These are phyloP conservation scores for Neurospora sp. DNA, from an alignment of 495 filamentous ascomycete genomes.

Conservation along the genomic window DNA sequence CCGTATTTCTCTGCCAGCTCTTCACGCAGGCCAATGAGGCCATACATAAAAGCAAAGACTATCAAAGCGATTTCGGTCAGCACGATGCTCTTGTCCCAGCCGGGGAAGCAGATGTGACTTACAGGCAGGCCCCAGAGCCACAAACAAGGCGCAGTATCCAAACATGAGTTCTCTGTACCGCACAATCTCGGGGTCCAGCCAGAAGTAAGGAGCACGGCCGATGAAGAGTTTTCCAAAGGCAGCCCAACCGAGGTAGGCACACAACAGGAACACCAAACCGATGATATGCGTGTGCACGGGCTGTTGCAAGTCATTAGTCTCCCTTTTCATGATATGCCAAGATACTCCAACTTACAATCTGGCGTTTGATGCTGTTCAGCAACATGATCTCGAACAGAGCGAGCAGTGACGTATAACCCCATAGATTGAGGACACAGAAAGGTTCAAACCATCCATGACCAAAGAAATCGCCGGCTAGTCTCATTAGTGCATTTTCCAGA, in stretches of 20 bases:
- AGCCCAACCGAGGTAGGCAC: constrained; percentile 38
- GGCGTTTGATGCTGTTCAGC: constrained; percentile 41
- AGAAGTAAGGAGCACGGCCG: constrained; percentile 38
- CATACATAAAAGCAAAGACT: constrained; percentile 37
- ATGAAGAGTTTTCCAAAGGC: constrained; percentile 36
- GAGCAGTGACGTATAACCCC: constrained; percentile 29
- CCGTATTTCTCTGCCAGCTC: constrained; percentile 17
- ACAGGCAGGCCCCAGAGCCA: constrained; percentile 25
- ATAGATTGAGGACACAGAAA: constrained; percentile 39
- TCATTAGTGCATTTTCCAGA: neutral
- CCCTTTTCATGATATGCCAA: neutral
- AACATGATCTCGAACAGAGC: constrained; percentile 36
- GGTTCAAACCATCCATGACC: constrained; percentile 25
- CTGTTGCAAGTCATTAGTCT: constrained; percentile 14
- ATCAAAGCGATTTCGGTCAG: neutral
- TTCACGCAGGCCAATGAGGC: constrained; percentile 35
- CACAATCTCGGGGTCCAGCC: constrained; percentile 31
- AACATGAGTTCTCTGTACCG: constrained; percentile 25
- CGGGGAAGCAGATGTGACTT: constrained; percentile 7
- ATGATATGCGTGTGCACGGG: constrained; percentile 27
- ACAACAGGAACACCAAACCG: constrained; percentile 26
- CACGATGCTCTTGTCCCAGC: neutral
- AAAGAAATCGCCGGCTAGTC: constrained; percentile 16
- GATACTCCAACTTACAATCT: constrained; percentile 24
- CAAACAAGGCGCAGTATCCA: constrained; percentile 26